phyloP scores from a whole-genome alignment of 352 stramenopile species.

The Phytopythium helicoides region DNA sequence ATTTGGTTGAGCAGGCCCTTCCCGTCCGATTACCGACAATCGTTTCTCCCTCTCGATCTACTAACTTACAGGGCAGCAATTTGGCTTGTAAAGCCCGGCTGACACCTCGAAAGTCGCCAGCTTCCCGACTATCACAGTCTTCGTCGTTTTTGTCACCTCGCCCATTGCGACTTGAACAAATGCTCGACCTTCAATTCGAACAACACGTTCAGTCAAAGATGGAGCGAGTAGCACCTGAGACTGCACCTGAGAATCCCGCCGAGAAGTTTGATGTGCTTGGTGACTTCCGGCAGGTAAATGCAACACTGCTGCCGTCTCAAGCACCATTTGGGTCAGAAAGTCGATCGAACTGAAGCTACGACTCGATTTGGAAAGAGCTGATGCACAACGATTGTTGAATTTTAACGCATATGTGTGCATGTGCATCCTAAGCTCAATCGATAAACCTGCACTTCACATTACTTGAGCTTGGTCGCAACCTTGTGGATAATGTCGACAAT shows the following conservation, averaged over 20 bases:
- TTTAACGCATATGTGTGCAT: too few species aligned
- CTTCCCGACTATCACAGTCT: too few species aligned
- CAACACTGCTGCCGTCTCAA: slow-evolving; percentile 36
- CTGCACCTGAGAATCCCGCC: not conserved
- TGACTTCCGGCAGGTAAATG: slow-evolving; percentile 48
- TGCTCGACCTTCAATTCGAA: slow-evolving; percentile 42
- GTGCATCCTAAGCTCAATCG: too few species aligned
- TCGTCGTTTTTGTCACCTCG: not conserved
- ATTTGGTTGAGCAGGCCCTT: slow-evolving; percentile 7
- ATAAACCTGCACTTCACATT: slow-evolving; percentile 6
- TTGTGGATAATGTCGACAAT: slow-evolving; percentile 90
- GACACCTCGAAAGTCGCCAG: too few species aligned
- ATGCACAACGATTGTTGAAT: too few species aligned
- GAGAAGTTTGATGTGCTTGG: slow-evolving; percentile 35
- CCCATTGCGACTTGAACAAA: slow-evolving; percentile 27
- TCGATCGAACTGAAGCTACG: too few species aligned
- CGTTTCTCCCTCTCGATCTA: slow-evolving; percentile 5
- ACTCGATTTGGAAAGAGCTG: too few species aligned
- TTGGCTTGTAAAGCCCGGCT: too few species aligned
- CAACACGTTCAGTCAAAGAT: slow-evolving; percentile 26
- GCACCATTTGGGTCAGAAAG: slow-evolving; percentile 19
- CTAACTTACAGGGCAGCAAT: not conserved
- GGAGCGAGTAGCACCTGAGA: slow-evolving; percentile 6
- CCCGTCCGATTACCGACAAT: slow-evolving; percentile 33
- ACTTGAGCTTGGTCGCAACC: slow-evolving; percentile 66